phyloP scores from a whole-genome alignment of 768 basidiomycete species.

The Hygrophoropsis aurantiaca region DNA sequence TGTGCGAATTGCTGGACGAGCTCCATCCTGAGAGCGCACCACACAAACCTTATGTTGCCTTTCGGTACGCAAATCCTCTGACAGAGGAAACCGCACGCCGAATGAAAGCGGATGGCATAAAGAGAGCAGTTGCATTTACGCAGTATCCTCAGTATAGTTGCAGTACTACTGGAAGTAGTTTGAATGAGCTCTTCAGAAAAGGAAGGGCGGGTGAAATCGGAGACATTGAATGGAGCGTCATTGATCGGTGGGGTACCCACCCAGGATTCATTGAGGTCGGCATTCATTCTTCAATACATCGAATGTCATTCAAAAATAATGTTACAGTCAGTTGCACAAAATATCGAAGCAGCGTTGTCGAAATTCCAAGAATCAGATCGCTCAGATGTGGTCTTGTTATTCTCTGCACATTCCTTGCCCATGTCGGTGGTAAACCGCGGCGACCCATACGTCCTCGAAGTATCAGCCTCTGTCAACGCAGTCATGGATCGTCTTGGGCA shows the following conservation, averaged over 20 bases:
- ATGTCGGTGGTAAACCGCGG: slow-evolving; percentile 99
- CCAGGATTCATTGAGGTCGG: slow-evolving; percentile 90
- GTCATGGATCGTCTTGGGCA: slow-evolving; percentile 87
- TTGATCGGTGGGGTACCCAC: slow-evolving; percentile 98
- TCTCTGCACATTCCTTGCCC: slow-evolving; percentile 96
- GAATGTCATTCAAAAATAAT: slow-evolving; percentile 1
- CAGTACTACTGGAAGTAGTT: slow-evolving; percentile 94
- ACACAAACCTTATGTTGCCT: slow-evolving; percentile 94
- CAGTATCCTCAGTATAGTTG: slow-evolving; percentile 99
- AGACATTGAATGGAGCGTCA: slow-evolving; percentile 90
- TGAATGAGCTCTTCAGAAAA: slow-evolving; percentile 86
- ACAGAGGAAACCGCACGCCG: slow-evolving; percentile 80
- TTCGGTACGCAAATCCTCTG: slow-evolving; percentile 89
- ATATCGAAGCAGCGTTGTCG: slow-evolving; percentile 77
- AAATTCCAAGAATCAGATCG: slow-evolving; percentile 75
- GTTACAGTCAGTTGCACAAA: slow-evolving; percentile 82
- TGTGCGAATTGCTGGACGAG: slow-evolving; percentile 91
- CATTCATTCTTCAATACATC: slow-evolving; percentile 2
- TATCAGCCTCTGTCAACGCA: slow-evolving; percentile 88
- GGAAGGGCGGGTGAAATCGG: slow-evolving; percentile 62
- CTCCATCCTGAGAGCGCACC: slow-evolving; percentile 91
- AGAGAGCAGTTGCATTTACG: slow-evolving; percentile 90
- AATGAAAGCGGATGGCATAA: slow-evolving; percentile 89
- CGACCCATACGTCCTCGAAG: slow-evolving; percentile 95
- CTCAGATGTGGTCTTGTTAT: slow-evolving; percentile 78